phyloP scores from a whole-genome alignment of 768 basidiomycete species.

The Austroboletus eburneus region DNA sequence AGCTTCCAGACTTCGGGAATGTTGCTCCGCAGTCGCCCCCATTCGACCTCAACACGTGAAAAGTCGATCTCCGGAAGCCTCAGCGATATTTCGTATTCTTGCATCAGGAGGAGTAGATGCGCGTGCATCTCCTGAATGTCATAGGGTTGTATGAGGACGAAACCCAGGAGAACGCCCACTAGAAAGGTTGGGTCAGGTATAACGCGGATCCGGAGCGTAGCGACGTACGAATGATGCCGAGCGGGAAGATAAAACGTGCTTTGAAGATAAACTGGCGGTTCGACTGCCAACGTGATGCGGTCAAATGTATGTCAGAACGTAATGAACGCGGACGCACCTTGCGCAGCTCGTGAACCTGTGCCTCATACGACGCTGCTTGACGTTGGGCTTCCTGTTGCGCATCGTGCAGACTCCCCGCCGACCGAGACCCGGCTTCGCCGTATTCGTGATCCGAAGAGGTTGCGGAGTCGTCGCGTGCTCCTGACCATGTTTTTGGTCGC shows the following conservation, averaged over 20 bases:
- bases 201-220: background rate
- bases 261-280: conserved; percentile 22
- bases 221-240: conserved; percentile 62
- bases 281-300: conserved; percentile 8
- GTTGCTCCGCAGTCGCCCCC: conserved; percentile 59
- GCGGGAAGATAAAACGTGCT: conserved; percentile 60
- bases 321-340: conserved; percentile 8
- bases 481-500: conserved; percentile 30
- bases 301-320: background rate
- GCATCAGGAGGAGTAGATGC: conserved; percentile 60
- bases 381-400: conserved; percentile 21
- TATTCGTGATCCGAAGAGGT: conserved; percentile 12
- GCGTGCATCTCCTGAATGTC: conserved; percentile 67
- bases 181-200: background rate
- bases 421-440: conserved; percentile 1
- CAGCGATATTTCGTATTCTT: conserved; percentile 66
- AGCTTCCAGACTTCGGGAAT: conserved; percentile 84
- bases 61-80: conserved; percentile 63
- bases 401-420: conserved; percentile 2
- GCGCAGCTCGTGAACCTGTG: conserved; percentile 24
- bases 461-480: conserved; percentile 8
- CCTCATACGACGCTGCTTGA: conserved; percentile 22
- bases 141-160: conserved; percentile 60
- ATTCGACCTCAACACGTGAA: conserved; percentile 66
- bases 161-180: conserved; percentile 67